Evolutionary conservation across 2,329 filamentous ascomycete genomes (phyloP), one percentile per base, ranked within the genome.

Genomic region (Aspergillus fischeri): DNA sequence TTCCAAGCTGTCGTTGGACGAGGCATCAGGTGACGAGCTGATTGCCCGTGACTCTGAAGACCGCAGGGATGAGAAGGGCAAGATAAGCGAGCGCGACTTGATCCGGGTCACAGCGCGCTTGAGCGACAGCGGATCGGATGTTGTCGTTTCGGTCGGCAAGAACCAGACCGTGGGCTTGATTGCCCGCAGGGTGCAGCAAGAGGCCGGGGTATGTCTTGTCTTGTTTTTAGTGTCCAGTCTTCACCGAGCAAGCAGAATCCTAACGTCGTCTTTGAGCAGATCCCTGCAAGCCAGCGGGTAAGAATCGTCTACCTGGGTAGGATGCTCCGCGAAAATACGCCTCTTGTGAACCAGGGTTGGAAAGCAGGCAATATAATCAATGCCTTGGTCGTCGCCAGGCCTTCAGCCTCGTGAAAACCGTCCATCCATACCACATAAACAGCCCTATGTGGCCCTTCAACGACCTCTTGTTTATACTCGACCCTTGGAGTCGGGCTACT

Each of bases 231-330:
- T 14, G 14, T 28, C 41, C 45, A 41, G 29, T 21, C 21, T 52
- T 21, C 41, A 21, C 41, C 17, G 20, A 44, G 10, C 41, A 44
- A 10, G n/a, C n/a, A 24, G 21, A 14, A 17, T 27, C 52, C 53
- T 64, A 49, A 63, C 53, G 6, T 28, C 54, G 8, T 11, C 24
- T 25, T 17, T 38, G 32, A 42, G 20, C 64, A 89, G 88, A 77
- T 92, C 32, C 73, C 81, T 1, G 70, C 78, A 7, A 78, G 77
- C 48, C 85, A 84, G 60, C 83, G 80, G 50, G 78, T 96, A 52
- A 85, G 85, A 54, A 83, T 96, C 58, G 87, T 86, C 21, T 95
- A 96, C 71, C 82, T 94, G 73, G 92, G 92, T 63, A 91, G 86
- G 70, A 84, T 92, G 52, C 81, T 96, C 49, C 86, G 86, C 62